Percentiles rank a stretch among this genome's conserved stretches.
These are phyloP conservation scores for Scytalidium lignicola DNA, from an alignment of 2,329 filamentous ascomycete species.

Conservation along the genomic window DNA sequence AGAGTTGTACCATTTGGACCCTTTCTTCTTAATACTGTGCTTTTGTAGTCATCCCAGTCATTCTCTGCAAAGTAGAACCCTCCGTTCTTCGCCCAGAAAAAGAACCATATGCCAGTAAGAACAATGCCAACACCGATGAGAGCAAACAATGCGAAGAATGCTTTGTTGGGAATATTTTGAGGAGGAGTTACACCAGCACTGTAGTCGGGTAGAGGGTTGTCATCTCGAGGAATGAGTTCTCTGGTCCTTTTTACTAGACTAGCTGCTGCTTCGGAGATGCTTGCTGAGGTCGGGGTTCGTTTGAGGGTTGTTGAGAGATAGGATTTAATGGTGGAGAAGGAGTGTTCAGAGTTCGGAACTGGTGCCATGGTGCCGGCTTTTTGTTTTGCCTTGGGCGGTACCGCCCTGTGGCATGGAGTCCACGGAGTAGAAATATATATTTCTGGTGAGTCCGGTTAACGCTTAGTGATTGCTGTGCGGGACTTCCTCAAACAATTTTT, in stretches of 20 bases:
- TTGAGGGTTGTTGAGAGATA: slow-evolving; percentile 1
- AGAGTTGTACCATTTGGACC: slow-evolving; percentile 86
- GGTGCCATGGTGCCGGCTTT: slow-evolving; percentile 5
- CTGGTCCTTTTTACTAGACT: neutral
- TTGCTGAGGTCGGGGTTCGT: neutral
- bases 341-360: neutral
- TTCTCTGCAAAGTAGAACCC: slow-evolving; percentile 80
- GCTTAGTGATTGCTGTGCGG: neutral
- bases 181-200: slow-evolving; percentile 46
- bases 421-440: neutral
- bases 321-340: neutral
- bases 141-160: slow-evolving; percentile 81
- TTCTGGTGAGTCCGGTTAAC: neutral
- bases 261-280: neutral
- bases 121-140: slow-evolving; percentile 76
- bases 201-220: slow-evolving; percentile 30
- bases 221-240: neutral
- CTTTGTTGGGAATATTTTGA: slow-evolving; percentile 50
- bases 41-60: slow-evolving; percentile 99
- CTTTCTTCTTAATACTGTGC: slow-evolving; percentile 81
- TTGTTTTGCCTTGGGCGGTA: neutral
- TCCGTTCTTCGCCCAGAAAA: slow-evolving; percentile 96
- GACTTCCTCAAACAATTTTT: too few relatives aligned
- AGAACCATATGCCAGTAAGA: slow-evolving; percentile 83
- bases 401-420: neutral